Conservation (phyloP, 1,284 basidiomycete genomes). For the Ganoderma resinaceum region DNA sequence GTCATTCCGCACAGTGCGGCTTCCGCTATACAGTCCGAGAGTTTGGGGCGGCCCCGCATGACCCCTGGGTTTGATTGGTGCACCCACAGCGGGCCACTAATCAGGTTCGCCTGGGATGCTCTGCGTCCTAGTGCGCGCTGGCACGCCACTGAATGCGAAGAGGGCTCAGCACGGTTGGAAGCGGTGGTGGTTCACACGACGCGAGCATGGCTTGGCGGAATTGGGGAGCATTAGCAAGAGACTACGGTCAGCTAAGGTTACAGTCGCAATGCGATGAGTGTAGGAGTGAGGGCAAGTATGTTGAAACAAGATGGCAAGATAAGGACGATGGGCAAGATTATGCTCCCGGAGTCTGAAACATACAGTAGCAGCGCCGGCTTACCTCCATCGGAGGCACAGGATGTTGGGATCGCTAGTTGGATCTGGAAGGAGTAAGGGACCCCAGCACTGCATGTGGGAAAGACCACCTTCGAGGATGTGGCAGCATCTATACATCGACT, state of each 20-base stretch:
- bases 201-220: background rate
- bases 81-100: constrained; percentile 6
- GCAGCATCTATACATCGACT: background rate
- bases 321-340: background rate
- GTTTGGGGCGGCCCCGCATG: constrained; percentile 10
- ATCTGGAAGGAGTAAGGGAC: background rate
- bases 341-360: background rate
- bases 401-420: background rate
- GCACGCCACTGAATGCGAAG: background rate
- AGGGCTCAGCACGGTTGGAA: background rate
- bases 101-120: background rate
- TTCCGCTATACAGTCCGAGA: constrained; percentile 7
- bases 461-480: background rate
- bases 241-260: background rate
- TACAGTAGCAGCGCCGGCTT: background rate
- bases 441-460: background rate
- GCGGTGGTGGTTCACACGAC: background rate
- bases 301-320: background rate
- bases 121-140: background rate
- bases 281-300: background rate
- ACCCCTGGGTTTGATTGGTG: constrained; percentile 20
- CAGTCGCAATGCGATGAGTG: background rate
- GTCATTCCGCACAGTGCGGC: background rate
- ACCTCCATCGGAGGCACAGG: background rate
- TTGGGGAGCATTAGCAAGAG: background rate